These are phyloP conservation scores for Neolentinus lepideus DNA, from an alignment of 1,284 basidiomycete species.

Conservation along the genomic window DNA sequence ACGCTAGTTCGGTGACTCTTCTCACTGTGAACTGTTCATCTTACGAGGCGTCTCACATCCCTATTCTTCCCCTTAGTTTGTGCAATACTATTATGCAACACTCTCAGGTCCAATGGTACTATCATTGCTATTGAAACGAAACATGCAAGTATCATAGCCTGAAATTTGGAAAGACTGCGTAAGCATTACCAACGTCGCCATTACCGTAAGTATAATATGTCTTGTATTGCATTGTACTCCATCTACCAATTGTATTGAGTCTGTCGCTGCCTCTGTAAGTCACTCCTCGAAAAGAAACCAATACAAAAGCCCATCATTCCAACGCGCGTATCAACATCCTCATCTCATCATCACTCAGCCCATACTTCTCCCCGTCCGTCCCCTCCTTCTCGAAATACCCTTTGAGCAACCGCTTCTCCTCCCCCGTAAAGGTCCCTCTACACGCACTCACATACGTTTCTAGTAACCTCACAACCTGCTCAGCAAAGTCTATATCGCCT, in stretches of 20 bases:
- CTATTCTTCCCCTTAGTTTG: neutral
- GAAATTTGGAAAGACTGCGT: too few species aligned
- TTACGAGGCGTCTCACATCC: slow-evolving; percentile 50
- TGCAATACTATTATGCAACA: too few species aligned
- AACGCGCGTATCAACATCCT: neutral
- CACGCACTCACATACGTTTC: slow-evolving; percentile 47
- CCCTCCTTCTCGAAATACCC: slow-evolving; percentile 19
- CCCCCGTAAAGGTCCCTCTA: slow-evolving; percentile 29
- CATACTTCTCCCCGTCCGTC: neutral
- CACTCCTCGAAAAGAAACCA: neutral
- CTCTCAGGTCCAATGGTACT: too few species aligned
- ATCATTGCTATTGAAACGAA: too few species aligned
- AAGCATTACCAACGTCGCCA: too few species aligned
- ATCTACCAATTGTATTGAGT: too few species aligned
- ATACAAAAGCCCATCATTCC: neutral
- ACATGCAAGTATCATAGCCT: too few species aligned
- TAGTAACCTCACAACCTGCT: slow-evolving; percentile 69
- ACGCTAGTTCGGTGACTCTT: slow-evolving; percentile 46
- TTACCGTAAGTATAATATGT: too few species aligned
- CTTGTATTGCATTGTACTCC: too few species aligned
- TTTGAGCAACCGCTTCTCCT: slow-evolving; percentile 35
- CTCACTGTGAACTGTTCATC: slow-evolving; percentile 28
- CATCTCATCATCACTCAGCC: neutral
- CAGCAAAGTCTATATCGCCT: slow-evolving; percentile 73
- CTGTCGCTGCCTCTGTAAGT: too few species aligned